phyloP scores from a whole-genome alignment of 441 rosid species.

The Theobroma grandiflorum region DNA sequence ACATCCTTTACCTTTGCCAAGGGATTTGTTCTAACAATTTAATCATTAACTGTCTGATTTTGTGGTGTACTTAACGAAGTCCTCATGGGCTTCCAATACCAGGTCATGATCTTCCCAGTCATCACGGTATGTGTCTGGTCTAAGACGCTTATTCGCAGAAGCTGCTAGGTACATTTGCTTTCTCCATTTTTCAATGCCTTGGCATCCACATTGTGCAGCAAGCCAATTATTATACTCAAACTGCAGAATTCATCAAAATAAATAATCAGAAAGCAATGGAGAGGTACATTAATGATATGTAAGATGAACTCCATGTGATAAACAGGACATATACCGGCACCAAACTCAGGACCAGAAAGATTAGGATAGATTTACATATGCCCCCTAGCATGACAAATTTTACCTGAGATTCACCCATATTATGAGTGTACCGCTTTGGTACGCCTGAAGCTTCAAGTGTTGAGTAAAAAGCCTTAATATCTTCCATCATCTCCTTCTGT shows the following conservation, averaged over 20 bases:
- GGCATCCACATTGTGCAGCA: slow-evolving; percentile 51
- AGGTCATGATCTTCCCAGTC: slow-evolving; percentile 66
- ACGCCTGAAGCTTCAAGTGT: slow-evolving; percentile 48
- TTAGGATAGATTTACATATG: neutral
- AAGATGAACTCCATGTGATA: neutral
- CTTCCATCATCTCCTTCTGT: slow-evolving; percentile 67
- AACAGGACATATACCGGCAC: neutral
- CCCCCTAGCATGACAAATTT: neutral
- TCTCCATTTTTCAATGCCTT: slow-evolving; percentile 66
- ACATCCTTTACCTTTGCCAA: neutral
- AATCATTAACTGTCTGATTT: neutral
- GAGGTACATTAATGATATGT: neutral
- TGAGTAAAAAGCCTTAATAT: slow-evolving; percentile 53
- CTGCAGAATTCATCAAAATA: slow-evolving; percentile 30
- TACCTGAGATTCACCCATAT: slow-evolving; percentile 48
- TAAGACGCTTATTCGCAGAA: slow-evolving; percentile 13
- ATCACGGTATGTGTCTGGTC: slow-evolving; percentile 63
- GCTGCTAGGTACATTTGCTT: slow-evolving; percentile 43
- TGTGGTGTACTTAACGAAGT: slow-evolving; percentile 36
- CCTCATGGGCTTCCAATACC: slow-evolving; percentile 50
- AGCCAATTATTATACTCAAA: slow-evolving; percentile 65
- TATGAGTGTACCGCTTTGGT: slow-evolving; percentile 73
- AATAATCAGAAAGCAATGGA: no score
- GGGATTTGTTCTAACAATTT: neutral
- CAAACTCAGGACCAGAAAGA: neutral